phyloP scores from a whole-genome alignment of 495 filamentous ascomycete species.

The Ascodesmis nigricans region DNA sequence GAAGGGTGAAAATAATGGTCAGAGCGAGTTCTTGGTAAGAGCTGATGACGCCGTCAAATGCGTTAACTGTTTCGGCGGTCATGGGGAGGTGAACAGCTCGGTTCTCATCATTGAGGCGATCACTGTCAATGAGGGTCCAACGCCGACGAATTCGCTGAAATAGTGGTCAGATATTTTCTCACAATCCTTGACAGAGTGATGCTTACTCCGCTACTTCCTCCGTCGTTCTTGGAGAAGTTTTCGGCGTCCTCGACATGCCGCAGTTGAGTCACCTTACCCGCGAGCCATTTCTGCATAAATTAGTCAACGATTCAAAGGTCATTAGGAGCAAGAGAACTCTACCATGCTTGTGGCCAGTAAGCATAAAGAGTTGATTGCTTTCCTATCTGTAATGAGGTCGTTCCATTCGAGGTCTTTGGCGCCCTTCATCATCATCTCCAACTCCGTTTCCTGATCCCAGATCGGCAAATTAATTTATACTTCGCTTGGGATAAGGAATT shows the following conservation, averaged over 20 bases:
- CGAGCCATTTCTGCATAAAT: conserved; percentile 57
- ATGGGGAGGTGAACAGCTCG: conserved; percentile 66
- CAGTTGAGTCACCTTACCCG: conserved; percentile 50
- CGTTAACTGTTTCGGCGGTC: conserved; percentile 61
- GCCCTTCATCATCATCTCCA: conserved; percentile 31
- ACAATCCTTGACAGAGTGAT: not conserved
- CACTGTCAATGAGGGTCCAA: conserved; percentile 52
- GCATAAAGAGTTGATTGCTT: conserved; percentile 61
- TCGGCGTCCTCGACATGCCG: conserved; percentile 39
- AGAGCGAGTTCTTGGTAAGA: conserved; percentile 57
- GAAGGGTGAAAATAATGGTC: conserved; percentile 58
- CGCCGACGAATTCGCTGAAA: conserved; percentile 28
- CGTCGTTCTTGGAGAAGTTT: conserved; percentile 19
- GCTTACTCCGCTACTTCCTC: conserved; percentile 9
- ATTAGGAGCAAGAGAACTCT: not conserved
- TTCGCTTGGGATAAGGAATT: no score
- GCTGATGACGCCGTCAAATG: conserved; percentile 68
- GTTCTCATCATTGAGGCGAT: conserved; percentile 31
- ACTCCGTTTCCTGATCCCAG: conserved; percentile 19
- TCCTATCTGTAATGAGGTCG: conserved; percentile 68
- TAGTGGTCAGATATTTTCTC: conserved; percentile 3
- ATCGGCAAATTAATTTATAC: no score
- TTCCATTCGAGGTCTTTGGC: conserved; percentile 39
- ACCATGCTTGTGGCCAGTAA: conserved; percentile 86
- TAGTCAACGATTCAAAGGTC: conserved; percentile 10